These are phyloP conservation scores for Scopulariopsis brevicaulis DNA, from an alignment of 2,329 filamentous ascomycete species.

Conservation along the genomic window DNA sequence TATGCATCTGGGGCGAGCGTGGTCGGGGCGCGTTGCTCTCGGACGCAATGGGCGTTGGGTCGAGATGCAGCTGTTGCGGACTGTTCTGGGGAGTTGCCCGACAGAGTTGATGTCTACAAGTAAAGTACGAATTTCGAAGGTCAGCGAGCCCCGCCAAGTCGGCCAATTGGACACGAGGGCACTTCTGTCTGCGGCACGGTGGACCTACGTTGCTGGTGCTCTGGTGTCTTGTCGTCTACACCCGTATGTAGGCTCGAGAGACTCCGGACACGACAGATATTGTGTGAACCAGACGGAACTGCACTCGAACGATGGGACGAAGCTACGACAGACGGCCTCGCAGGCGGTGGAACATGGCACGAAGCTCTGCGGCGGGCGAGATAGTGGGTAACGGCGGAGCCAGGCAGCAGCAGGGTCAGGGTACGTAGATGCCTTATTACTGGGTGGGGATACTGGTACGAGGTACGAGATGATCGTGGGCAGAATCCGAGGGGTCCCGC, in stretches of 20 bases:
- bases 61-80: neutral
- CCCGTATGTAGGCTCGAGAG: no score
- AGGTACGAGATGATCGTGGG: neutral
- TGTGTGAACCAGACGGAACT: neutral
- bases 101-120: neutral
- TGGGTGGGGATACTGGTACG: neutral
- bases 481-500: neutral
- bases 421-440: neutral
- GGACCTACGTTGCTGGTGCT: no score
- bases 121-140: neutral
- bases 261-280: neutral
- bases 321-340: neutral
- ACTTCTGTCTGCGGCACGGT: neutral
- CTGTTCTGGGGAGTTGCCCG: neutral
- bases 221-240: no score
- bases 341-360: neutral
- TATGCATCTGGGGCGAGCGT: neutral
- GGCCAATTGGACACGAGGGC: neutral
- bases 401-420: neutral
- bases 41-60: neutral
- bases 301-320: neutral
- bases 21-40: neutral
- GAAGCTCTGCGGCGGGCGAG: neutral
- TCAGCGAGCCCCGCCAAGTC: neutral
- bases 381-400: neutral